Percentiles rank a stretch among this genome's conserved stretches.
These are phyloP conservation scores for Volvox carteri DNA, from an alignment of 163 green algal species.

Conservation along the genomic window DNA sequence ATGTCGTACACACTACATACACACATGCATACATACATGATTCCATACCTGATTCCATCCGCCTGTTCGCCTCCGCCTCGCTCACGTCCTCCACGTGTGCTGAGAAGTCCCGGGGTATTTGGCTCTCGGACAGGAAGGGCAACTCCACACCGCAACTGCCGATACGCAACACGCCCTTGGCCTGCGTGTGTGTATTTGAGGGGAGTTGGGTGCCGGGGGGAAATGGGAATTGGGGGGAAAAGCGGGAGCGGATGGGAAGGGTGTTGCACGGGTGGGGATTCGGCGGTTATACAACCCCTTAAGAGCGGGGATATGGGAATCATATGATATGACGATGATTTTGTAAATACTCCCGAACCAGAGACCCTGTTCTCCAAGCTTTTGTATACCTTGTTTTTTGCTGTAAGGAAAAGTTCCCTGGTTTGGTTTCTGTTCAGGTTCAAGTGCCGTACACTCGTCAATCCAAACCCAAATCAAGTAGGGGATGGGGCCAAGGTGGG, in stretches of 20 bases:
- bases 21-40: not conserved
- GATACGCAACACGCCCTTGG: constrained; percentile 68
- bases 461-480: too few relatives aligned
- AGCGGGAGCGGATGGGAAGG: not conserved
- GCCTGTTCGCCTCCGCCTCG: constrained; percentile 20
- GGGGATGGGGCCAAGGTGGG: too few relatives aligned
- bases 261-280: not conserved
- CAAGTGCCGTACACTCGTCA: too few relatives aligned
- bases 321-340: too few relatives aligned
- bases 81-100: constrained; percentile 64
- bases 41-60: constrained; percentile 50
- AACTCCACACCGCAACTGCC: constrained; percentile 72
- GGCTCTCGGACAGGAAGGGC: constrained; percentile 79
- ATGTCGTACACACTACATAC: not conserved
- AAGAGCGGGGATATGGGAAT: too few relatives aligned
- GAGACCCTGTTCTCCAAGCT: too few relatives aligned
- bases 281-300: too few relatives aligned
- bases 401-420: too few relatives aligned
- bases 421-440: too few relatives aligned
- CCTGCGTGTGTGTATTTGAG: not conserved
- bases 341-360: too few relatives aligned
- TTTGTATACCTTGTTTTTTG: too few relatives aligned
- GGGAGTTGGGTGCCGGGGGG: not conserved
- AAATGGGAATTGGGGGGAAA: not conserved
- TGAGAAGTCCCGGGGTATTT: constrained; percentile 71